Base-by-base conservation (phyloP, 768 basidiomycete genomes). In the Sistotremastrum suecicum region DNA sequence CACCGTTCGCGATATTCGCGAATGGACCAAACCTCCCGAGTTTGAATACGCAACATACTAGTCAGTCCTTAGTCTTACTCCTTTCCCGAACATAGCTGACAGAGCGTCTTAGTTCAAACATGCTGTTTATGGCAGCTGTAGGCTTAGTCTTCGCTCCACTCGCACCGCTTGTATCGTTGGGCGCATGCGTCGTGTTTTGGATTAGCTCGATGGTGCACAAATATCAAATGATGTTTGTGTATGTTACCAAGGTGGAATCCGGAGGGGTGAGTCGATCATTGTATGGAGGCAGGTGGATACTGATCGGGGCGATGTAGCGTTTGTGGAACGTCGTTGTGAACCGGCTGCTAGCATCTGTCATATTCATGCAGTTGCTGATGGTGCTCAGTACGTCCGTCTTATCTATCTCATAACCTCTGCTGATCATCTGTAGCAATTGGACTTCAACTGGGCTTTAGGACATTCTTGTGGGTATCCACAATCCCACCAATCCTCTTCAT, bases 171-270 rank as follows among this genome's bases (percentile, higher is more conserved):
- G 91, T 99, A 10, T 74, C 72, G 6, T 69, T 91, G 30, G 86
- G 84, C 11, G 88, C 80, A 8, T 80, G 81, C 3, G 59, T 83
- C 33, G 88, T 95, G 20, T 85, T 91, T 60, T 97, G 90, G 86
- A 66, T 83, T 56, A 76, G 76, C 50, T 83, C 81, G 4, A 78
- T 78, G 70, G 84, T 88, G 20, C 89, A 92, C 71, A 99, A 98
- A 65, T 98, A 98, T 57, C 85, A 92, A 66, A 69, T 97, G 42
- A 90, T 97, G 80, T 98, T 94, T 60, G 88, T 94, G 47, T 92
- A 74, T 58, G 66, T 88, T 41, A 79, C 90, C 5, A 80, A 79
- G 50, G 84, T 90, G 9, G 95, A 99, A 63, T 87, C 82, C 43
- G 95, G 94, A 48, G 95, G 95, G 33, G 86, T 89, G 60, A 52